phyloP scores from a whole-genome alignment of 2,329 filamentous ascomycete species.

The Meredithiella fracta region DNA sequence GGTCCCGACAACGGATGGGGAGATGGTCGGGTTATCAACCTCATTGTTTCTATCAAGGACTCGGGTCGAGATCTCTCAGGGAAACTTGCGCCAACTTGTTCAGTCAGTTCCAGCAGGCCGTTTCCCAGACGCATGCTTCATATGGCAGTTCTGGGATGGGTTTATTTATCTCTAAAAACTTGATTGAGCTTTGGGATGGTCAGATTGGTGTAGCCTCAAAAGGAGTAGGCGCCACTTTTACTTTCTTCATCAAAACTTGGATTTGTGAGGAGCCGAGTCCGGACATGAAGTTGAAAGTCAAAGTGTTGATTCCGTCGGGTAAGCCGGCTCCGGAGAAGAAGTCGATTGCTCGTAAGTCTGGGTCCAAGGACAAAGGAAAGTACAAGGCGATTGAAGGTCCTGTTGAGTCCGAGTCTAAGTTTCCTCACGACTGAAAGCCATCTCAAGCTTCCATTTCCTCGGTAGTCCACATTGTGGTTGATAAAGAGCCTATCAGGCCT shows the following conservation, averaged over 20 bases:
- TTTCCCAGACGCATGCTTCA: constrained; percentile 52
- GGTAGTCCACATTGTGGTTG: no score
- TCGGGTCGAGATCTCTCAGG: constrained; percentile 49
- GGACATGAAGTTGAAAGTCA: neutral
- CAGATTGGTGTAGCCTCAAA: constrained; percentile 57
- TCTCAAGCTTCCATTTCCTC: neutral
- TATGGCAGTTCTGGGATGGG: constrained; percentile 56
- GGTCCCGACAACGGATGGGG: constrained; percentile 36
- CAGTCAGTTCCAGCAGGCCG: constrained; percentile 52
- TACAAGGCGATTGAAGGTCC: no score
- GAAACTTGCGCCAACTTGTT: constrained; percentile 52
- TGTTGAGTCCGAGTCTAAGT: no score
- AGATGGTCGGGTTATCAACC: constrained; percentile 49
- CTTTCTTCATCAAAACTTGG: constrained; percentile 57
- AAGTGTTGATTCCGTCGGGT: neutral
- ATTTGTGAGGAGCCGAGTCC: constrained; percentile 26
- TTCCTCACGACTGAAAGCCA: neutral
- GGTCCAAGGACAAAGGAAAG: no score
- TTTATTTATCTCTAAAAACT: constrained; percentile 58
- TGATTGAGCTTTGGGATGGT: constrained; percentile 62
- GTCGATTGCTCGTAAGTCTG: neutral
- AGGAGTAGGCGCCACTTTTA: constrained; percentile 57
- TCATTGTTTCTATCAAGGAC: constrained; percentile 57
- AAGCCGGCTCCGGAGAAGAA: neutral
- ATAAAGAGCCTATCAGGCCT: no score